Evolutionary conservation across 345 rosid genomes (phyloP), one percentile per base, ranked within the genome.

Genomic region (Cardamine resedifolia): DNA sequence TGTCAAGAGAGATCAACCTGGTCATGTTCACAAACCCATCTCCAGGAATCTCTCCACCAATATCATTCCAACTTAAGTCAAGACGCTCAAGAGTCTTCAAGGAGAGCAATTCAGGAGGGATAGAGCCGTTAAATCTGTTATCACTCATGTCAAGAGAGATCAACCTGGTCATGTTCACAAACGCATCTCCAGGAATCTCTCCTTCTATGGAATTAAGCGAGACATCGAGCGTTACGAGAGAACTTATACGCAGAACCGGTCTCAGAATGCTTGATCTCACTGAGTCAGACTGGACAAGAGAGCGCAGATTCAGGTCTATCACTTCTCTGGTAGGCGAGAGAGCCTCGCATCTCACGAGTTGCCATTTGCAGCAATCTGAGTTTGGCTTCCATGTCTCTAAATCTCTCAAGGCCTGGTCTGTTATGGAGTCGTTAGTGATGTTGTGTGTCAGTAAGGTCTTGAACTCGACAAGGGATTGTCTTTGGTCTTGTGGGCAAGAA

Each of bases 1-100:
- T 65, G 65, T 78, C 74, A 62, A 84, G 87, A 39, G 53, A 11
- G 2, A 58, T 71, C 1, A 82, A 39, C 10, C 60, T 56, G 1
- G 84, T 72, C 55, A 82, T 58, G 52, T 80, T 84, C 30, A 67
- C 81, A 48, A 75, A 68, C 33, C 62, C 81, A 7, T n/a, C 47
- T 43, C 79, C 79, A 3, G 72, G 63, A 55, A 84, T 73, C 71
- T 74, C 78, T 64, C 78, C 34, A n/a, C n/a, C n/a, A n/a, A n/a
- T n/a, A n/a, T n/a, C n/a, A n/a, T n/a, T n/a, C n/a, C n/a, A n/a
- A n/a, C n/a, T n/a, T n/a, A n/a, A n/a, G n/a, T n/a, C n/a, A n/a
- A n/a, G n/a, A n/a, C n/a, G n/a, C 31, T 73, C 66, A 10, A 82
- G 72, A 18, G 44, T 21, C 52, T 28, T 76, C 23, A 82, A 57